Conservation (phyloP, 169 alveolate genomes). For the Cryptosporidium viatorum region DNA sequence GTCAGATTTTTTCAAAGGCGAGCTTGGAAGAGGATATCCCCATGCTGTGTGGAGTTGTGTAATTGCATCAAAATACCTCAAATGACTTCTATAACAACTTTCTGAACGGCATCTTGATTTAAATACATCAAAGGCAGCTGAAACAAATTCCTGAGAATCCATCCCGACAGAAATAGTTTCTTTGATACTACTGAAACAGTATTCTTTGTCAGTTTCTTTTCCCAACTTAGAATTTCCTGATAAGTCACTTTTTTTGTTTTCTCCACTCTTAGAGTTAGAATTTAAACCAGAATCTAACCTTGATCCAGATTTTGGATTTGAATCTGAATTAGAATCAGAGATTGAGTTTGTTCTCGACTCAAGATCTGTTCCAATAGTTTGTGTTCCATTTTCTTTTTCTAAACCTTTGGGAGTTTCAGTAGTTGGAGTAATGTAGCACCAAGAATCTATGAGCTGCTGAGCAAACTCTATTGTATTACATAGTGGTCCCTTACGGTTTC, state of each 20-base stretch:
- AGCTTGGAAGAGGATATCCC: slow-evolving; percentile 73
- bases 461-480: slow-evolving; percentile 76
- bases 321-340: background rate
- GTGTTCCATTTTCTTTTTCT: background rate
- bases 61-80: slow-evolving; percentile 78
- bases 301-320: background rate
- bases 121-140: slow-evolving; percentile 15
- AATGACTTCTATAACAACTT: slow-evolving; percentile 78
- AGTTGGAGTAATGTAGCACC: slow-evolving; percentile 77
- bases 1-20: slow-evolving; percentile 34
- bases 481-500: slow-evolving; percentile 72
- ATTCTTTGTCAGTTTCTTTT: background rate
- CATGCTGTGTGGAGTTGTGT: slow-evolving; percentile 80
- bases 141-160: slow-evolving; percentile 59
- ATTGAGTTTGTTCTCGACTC: background rate
- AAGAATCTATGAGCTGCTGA: slow-evolving; percentile 77
- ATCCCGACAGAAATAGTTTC: slow-evolving; percentile 25
- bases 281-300: background rate
- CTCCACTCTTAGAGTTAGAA: background rate
- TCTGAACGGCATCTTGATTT: slow-evolving; percentile 68
- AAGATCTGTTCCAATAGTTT: background rate
- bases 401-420: background rate
- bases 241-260: too few relatives aligned
- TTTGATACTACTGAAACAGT: slow-evolving; percentile 76
- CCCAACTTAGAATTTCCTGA: background rate